These are phyloP conservation scores for Aspergillus versicolor DNA, from an alignment of 2,329 filamentous ascomycete genomes.

Conservation along the genomic window DNA sequence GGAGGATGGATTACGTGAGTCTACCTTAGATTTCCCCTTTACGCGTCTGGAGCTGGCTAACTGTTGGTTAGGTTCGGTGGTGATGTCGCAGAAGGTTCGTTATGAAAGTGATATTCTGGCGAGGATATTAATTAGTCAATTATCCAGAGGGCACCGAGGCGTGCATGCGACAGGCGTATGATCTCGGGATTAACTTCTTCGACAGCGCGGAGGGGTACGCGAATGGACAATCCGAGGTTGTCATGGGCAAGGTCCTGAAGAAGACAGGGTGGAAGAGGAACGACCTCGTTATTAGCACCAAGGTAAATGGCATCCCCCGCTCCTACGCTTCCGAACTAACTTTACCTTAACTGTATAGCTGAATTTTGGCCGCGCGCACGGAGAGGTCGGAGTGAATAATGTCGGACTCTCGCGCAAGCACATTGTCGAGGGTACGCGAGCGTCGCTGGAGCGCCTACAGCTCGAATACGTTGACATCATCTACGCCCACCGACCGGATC, in stretches of 20 bases:
- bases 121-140: too few species aligned
- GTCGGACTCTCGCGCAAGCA: constrained; percentile 69
- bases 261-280: constrained; percentile 58
- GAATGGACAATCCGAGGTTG: constrained; percentile 52
- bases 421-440: constrained; percentile 64
- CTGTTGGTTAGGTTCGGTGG: constrained; percentile 1
- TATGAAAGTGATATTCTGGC: too few species aligned
- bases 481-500: constrained; percentile 70
- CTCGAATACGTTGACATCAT: constrained; percentile 69
- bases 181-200: constrained; percentile 59
- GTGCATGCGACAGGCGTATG: constrained; percentile 55
- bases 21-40: not conserved
- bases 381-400: constrained; percentile 65
- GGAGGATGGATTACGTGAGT: constrained; percentile 45
- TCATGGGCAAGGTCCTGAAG: constrained; percentile 58
- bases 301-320: constrained; percentile 19
- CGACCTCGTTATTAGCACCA: constrained; percentile 44
- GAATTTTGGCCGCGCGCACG: constrained; percentile 63
- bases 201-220: constrained; percentile 59
- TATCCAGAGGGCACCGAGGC: constrained; percentile 23
- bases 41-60: not conserved
- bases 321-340: not conserved
- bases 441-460: constrained; percentile 60
- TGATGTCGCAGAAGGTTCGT: constrained; percentile 1
- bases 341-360: constrained; percentile 39